Evolutionary conservation across 2,329 filamentous ascomycete genomes (phyloP), one percentile per base, ranked within the genome.

Genomic region (Aspergillus floridensis): DNA sequence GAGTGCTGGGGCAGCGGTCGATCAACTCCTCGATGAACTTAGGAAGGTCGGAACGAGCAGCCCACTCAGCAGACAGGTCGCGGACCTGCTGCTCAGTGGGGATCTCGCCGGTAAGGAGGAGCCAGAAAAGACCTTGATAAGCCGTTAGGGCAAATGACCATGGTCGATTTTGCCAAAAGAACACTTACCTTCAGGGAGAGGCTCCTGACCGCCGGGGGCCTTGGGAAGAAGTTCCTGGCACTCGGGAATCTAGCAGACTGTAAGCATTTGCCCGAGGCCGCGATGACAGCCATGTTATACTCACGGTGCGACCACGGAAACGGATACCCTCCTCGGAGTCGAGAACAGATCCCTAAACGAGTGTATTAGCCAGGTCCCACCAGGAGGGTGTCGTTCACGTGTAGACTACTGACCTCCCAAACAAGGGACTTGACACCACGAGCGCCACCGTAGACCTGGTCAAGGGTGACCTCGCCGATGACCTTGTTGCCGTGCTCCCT

Each of bases 1-100:
- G 91, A 80, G 96, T 92, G 83, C 86, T 95, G 72, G 95, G 95
- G 90, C 93, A 98, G 85, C 95, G 92, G 88, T 99, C 95, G 82
- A 99, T 96, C 78, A 99, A 90, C 85, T 99, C 95, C 85, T 96
- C 93, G 75, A 99, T 87, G 82, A 96, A 98, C 84, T 96, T 96
- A 82, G 95, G 95, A 70, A 99, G 83, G 74, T 96, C 92, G 81
- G 95, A 92, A 74, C 95, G 93, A 76, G 95, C 95, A 77, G 95
- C 95, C 95, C 93, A 98, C 82, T 99, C 95, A 65, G 95, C 93
- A 69, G 95, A 98, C 68, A 99, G 90, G 76, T 96, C 93, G 78
- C 93, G 93, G 74, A 98, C 95, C 85, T 99, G 95, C 84, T 97
- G 91, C 86, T 98, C 95, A 68, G 88, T 90, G 71, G 95, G 95